Evolutionary conservation across 257 asterid genomes (phyloP).

Genomic region (Echites panduratus): DNA sequence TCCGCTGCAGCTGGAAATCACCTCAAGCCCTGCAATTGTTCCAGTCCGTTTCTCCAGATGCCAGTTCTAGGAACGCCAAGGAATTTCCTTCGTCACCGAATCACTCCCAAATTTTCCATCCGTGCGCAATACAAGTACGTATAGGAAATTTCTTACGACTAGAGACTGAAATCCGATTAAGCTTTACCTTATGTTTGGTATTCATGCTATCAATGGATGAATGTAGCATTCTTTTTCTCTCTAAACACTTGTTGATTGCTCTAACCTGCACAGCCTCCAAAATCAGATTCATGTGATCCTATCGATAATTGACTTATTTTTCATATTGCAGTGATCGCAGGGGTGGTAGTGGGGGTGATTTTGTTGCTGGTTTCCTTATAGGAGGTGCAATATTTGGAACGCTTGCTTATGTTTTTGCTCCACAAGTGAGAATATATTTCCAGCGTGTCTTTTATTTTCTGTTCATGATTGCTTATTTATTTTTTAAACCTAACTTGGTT

Average conservation of each 20-base stretch:
- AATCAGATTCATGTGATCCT: not conserved
- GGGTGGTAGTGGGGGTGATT: conserved; percentile 65
- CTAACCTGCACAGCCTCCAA: not conserved
- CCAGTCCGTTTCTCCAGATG: conserved; percentile 39
- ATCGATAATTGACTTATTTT: conserved; percentile 7
- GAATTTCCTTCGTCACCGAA: conserved; percentile 26
- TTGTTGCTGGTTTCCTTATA: conserved; percentile 73
- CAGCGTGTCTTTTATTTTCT: not conserved
- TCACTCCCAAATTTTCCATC: conserved; percentile 35
- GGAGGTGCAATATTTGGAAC: conserved; percentile 94
- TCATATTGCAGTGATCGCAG: conserved; percentile 45
- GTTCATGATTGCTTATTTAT: too few species aligned
- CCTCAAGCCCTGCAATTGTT: conserved; percentile 25
- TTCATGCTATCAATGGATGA: not conserved
- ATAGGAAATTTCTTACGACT: not conserved
- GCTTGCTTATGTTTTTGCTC: conserved; percentile 75
- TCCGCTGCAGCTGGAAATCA: conserved; percentile 44
- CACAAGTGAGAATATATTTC: conserved; percentile 48
- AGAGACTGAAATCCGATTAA: not conserved
- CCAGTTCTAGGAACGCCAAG: conserved; percentile 25
- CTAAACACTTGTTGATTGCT: not conserved
- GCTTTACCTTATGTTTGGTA: not conserved
- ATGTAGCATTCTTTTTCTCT: not conserved
- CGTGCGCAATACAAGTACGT: conserved; percentile 53
- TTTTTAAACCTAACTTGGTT: not conserved